Evolutionary conservation across 768 basidiomycete species (phyloP).

Genomic region (Boletellus sp.): DNA sequence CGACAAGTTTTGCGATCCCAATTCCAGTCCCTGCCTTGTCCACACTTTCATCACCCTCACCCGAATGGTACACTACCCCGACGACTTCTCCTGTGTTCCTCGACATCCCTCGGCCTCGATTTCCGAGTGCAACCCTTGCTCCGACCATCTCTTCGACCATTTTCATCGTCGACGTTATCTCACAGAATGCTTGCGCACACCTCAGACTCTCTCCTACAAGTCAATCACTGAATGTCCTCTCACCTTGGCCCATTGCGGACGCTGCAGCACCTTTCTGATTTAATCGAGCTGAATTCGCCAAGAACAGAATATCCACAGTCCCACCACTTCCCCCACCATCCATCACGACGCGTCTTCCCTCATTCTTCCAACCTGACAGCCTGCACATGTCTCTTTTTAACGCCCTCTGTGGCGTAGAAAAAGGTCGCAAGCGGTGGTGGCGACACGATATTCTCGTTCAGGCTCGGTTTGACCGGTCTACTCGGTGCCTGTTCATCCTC

Average conservation of each 20-base stretch:
- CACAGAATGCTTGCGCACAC: background rate
- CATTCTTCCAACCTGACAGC: background rate
- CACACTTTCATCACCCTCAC: background rate
- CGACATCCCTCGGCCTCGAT: background rate
- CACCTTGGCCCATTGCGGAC: background rate
- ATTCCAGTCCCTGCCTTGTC: background rate
- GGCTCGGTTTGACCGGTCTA: background rate
- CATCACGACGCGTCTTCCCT: background rate
- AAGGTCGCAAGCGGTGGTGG: background rate
- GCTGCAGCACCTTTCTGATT: background rate
- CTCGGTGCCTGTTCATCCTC: background rate
- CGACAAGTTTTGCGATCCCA: background rate
- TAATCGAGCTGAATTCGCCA: background rate
- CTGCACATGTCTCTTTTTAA: background rate
- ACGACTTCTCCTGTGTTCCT: background rate
- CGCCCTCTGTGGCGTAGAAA: background rate
- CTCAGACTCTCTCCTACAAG: background rate
- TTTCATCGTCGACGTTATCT: background rate
- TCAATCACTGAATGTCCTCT: background rate
- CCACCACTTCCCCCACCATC: background rate
- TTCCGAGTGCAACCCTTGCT: background rate
- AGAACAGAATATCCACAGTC: background rate
- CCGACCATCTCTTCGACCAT: background rate
- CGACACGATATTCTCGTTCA: background rate
- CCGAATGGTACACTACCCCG: background rate